Evolutionary conservation across 2,329 filamentous ascomycete species (phyloP).

Genomic region (Aspergillus candidus): DNA sequence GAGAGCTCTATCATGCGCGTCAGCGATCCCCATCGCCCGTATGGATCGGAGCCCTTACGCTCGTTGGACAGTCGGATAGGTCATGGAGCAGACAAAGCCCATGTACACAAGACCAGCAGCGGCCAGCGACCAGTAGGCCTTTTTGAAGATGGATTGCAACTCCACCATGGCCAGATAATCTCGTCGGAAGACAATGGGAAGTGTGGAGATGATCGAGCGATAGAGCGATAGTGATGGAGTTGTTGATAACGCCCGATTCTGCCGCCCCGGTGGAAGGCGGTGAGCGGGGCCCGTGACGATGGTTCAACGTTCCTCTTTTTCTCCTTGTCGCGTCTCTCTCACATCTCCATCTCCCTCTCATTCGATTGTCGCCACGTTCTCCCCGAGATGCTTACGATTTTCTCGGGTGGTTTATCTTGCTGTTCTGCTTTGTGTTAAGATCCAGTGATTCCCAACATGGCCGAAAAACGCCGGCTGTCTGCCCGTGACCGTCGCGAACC

Average conservation of each 20-base stretch:
- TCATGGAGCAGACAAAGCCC: slow-evolving; percentile 58
- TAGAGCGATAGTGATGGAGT: background rate
- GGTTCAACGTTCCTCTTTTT: background rate
- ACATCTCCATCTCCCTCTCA: slow-evolving; percentile 8
- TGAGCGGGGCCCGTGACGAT: no score
- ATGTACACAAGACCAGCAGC: slow-evolving; percentile 60
- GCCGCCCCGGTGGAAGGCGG: no score
- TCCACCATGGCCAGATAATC: slow-evolving; percentile 25
- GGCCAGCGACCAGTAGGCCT: slow-evolving; percentile 52
- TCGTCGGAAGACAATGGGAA: background rate
- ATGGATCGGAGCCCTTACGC: slow-evolving; percentile 52
- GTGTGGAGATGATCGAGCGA: background rate
- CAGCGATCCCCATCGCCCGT: background rate
- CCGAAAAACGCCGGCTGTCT: slow-evolving; percentile 40
- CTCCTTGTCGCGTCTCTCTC: slow-evolving; percentile 7
- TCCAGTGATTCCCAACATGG: slow-evolving; percentile 23
- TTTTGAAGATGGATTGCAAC: slow-evolving; percentile 43
- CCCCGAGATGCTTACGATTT: slow-evolving; percentile 7
- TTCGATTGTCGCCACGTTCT: background rate
- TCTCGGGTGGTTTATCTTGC: background rate
- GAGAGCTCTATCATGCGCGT: slow-evolving; percentile 54
- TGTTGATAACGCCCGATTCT: background rate
- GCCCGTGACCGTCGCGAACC: slow-evolving; percentile 41
- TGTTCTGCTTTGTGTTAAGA: slow-evolving; percentile 1
- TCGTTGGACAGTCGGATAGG: slow-evolving; percentile 67